These are phyloP conservation scores for Neurospora intermedia DNA, from an alignment of 495 filamentous ascomycete species.

Conservation along the genomic window DNA sequence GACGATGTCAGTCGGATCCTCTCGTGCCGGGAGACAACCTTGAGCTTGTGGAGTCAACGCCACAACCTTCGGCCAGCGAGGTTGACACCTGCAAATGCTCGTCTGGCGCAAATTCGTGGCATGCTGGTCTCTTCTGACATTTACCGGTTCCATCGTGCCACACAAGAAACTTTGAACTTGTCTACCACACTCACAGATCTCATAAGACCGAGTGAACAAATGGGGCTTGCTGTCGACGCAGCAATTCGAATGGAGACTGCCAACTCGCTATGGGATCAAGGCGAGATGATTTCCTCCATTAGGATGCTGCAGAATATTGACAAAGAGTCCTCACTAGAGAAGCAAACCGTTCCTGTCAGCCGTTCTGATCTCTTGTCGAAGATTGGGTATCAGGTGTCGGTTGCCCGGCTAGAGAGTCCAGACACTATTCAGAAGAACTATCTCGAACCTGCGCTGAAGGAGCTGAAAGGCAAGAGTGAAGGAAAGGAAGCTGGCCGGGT, in stretches of 20 bases:
- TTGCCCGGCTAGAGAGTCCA: slow-evolving; percentile 86
- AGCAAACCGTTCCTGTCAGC: slow-evolving; percentile 63
- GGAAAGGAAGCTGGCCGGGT: slow-evolving; percentile 75
- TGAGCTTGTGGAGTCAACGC: slow-evolving; percentile 67
- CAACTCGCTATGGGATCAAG: slow-evolving; percentile 88
- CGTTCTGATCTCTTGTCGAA: slow-evolving; percentile 75
- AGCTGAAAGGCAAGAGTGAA: slow-evolving; percentile 56
- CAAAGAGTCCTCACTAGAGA: slow-evolving; percentile 47
- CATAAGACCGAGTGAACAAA: slow-evolving; percentile 49
- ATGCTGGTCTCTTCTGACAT: slow-evolving; percentile 65
- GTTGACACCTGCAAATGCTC: slow-evolving; percentile 48
- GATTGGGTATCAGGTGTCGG: slow-evolving; percentile 77
- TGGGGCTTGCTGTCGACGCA: slow-evolving; percentile 66
- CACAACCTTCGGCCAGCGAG: slow-evolving; percentile 49
- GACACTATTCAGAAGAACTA: slow-evolving; percentile 80
- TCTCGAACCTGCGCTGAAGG: slow-evolving; percentile 68
- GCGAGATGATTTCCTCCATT: slow-evolving; percentile 85
- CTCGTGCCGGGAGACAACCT: slow-evolving; percentile 68
- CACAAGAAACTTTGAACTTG: slow-evolving; percentile 75
- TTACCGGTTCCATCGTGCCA: slow-evolving; percentile 63
- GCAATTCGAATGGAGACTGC: slow-evolving; percentile 69
- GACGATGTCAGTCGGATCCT: slow-evolving; percentile 72
- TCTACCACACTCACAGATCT: slow-evolving; percentile 71
- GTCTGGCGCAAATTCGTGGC: slow-evolving; percentile 58
- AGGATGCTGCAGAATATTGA: slow-evolving; percentile 70